A percentile compares a stretch with the other conserved stretches of the same genome.
Evolutionary conservation across 1,139 yeast species (phyloP).

Genomic region (Hansenula sp.): DNA sequence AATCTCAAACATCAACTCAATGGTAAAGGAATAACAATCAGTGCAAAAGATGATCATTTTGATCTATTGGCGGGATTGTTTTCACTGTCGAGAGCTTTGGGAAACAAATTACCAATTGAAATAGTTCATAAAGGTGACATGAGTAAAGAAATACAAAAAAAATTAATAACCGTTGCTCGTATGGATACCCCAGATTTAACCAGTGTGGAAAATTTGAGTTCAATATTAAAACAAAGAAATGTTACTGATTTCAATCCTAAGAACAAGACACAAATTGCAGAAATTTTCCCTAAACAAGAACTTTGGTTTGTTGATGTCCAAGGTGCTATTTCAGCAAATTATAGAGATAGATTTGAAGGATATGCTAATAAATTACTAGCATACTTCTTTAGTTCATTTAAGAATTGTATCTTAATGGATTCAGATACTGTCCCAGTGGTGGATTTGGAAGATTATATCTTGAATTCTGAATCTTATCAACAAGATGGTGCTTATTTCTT

Average conservation of each 20-base stretch:
- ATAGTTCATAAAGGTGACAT: slow-evolving; percentile 44
- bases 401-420: slow-evolving; percentile 43
- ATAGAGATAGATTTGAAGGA: slow-evolving; percentile 30
- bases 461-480: slow-evolving; percentile 30
- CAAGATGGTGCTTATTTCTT: slow-evolving; percentile 38
- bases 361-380: slow-evolving; percentile 48
- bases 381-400: slow-evolving; percentile 42
- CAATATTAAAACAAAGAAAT: slow-evolving; percentile 3
- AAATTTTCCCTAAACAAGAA: slow-evolving; percentile 36
- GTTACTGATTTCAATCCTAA: slow-evolving; percentile 4
- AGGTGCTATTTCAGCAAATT: slow-evolving; percentile 22
- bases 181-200: slow-evolving; percentile 26
- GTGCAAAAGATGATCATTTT: slow-evolving; percentile 35
- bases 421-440: slow-evolving; percentile 48
- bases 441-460: slow-evolving; percentile 25
- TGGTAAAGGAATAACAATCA: slow-evolving; percentile 43
- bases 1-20: slow-evolving; percentile 31
- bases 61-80: slow-evolving; percentile 35
- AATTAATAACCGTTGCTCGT: slow-evolving; percentile 24
- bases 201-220: slow-evolving; percentile 25
- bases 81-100: slow-evolving; percentile 39
- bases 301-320: slow-evolving; percentile 42
- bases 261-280: slow-evolving; percentile 2
- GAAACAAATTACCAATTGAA: slow-evolving; percentile 48
- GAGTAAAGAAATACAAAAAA: slow-evolving; percentile 20